Evolutionary conservation across 2,329 filamentous ascomycete genomes (phyloP).

Genomic region (Epichloe festucae): DNA sequence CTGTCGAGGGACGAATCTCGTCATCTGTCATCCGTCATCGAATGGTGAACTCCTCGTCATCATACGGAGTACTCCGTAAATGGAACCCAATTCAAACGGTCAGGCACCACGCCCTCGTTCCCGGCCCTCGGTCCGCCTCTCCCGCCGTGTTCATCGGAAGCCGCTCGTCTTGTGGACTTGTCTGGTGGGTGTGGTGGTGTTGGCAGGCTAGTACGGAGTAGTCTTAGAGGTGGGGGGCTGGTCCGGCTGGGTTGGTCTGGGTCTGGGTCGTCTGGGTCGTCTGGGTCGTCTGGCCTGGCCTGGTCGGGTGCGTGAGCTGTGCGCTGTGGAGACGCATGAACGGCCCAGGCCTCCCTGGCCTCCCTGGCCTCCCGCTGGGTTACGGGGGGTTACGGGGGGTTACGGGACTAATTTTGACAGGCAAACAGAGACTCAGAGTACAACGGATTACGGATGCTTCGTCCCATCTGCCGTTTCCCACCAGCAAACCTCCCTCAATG

Average conservation of each 20-base stretch:
- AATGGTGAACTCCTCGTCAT: too few relatives aligned
- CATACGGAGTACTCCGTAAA: too few relatives aligned
- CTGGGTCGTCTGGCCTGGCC: too few relatives aligned
- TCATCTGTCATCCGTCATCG: too few relatives aligned
- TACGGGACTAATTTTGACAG: background rate
- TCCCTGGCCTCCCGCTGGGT: background rate
- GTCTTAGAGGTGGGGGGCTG: too few relatives aligned
- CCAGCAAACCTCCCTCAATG: background rate
- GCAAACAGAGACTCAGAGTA: too few relatives aligned
- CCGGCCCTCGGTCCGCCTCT: constrained; percentile 2
- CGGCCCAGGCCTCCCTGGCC: background rate
- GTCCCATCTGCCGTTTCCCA: too few relatives aligned
- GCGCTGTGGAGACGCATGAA: background rate
- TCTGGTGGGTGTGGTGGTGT: background rate
- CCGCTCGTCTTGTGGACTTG: background rate
- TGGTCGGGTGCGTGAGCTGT: background rate
- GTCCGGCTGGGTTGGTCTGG: background rate
- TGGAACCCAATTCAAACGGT: too few relatives aligned
- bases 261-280: too few relatives aligned
- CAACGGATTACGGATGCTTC: too few relatives aligned
- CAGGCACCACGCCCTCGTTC: background rate
- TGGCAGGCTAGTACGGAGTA: too few relatives aligned
- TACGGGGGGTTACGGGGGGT: background rate
- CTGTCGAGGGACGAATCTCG: too few relatives aligned
- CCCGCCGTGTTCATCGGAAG: background rate